Evolutionary conservation across 2,329 filamentous ascomycete species (phyloP).

Genomic region (Cladosporium sp.): DNA sequence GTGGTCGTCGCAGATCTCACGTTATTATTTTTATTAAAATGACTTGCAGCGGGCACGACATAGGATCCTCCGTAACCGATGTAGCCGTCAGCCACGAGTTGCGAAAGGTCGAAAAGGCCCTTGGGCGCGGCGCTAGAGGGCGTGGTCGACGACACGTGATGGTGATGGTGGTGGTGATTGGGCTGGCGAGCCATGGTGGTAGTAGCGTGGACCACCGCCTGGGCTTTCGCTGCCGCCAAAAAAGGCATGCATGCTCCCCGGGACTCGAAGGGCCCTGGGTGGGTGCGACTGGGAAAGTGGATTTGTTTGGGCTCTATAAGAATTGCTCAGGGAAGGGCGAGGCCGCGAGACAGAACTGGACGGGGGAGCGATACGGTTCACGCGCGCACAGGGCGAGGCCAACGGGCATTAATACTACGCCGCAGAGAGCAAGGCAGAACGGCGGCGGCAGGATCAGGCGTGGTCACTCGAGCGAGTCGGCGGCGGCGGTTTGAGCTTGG

Average conservation of each 20-base stretch:
- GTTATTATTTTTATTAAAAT: neutral
- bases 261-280: neutral
- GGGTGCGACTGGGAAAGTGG: neutral
- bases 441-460: neutral
- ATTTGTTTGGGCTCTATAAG: neutral
- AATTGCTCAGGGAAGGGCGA: neutral
- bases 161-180: constrained; percentile 14
- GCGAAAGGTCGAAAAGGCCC: constrained; percentile 7
- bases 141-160: constrained; percentile 1
- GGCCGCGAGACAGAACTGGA: neutral
- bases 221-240: constrained; percentile 4
- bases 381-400: neutral
- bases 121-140: neutral
- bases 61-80: constrained; percentile 7
- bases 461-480: neutral
- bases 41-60: neutral
- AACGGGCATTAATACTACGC: neutral
- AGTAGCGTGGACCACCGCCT: constrained; percentile 3
- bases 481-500: neutral
- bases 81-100: neutral
- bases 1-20: neutral
- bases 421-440: neutral
- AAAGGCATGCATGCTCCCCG: constrained; percentile 9
- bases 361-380: neutral
- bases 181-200: constrained; percentile 12